Evolutionary conservation across 2,329 filamentous ascomycete species (phyloP).

Genomic region (Talaromyces pinophilus): DNA sequence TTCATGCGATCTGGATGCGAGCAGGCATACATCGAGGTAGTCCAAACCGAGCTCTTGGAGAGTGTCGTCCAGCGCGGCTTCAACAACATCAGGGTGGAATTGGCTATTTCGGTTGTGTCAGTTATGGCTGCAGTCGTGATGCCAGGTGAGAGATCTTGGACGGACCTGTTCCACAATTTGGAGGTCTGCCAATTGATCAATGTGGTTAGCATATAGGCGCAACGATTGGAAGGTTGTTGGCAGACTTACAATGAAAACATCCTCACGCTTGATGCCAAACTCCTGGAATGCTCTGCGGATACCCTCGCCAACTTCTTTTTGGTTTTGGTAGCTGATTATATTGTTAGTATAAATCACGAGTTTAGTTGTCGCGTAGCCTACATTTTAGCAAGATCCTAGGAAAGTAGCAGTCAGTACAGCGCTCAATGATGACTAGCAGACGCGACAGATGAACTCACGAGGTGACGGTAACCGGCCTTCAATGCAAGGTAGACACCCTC

Average conservation of each 20-base stretch:
- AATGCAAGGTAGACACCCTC: conserved; percentile 44
- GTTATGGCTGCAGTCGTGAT: too few relatives aligned
- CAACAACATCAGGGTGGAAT: conserved; percentile 55
- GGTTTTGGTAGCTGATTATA: conserved; percentile 39
- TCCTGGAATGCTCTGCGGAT: conserved; percentile 41
- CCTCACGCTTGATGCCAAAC: conserved; percentile 44
- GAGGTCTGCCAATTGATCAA: conserved; percentile 46
- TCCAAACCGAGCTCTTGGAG: conserved; percentile 55
- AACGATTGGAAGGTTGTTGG: neutral
- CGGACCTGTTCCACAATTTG: conserved; percentile 62
- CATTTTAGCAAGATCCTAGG: conserved; percentile 44
- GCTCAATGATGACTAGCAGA: conserved; percentile 17
- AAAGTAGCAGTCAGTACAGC: conserved; percentile 24
- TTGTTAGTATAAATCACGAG: neutral
- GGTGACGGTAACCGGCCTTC: conserved; percentile 44
- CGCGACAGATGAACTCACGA: conserved; percentile 30
- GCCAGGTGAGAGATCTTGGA: neutral
- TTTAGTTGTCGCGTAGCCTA: conserved; percentile 21
- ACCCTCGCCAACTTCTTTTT: conserved; percentile 39
- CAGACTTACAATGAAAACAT: conserved; percentile 42
- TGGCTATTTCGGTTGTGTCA: conserved; percentile 27
- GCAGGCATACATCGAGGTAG: conserved; percentile 55
- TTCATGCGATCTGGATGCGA: neutral
- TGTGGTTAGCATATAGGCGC: neutral
- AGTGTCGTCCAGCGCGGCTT: conserved; percentile 52